Evolutionary conservation across 805 yeast genomes (phyloP), one percentile per base, ranked within the genome.

Genomic region (Cyberlindnera samutprakarnensis): DNA sequence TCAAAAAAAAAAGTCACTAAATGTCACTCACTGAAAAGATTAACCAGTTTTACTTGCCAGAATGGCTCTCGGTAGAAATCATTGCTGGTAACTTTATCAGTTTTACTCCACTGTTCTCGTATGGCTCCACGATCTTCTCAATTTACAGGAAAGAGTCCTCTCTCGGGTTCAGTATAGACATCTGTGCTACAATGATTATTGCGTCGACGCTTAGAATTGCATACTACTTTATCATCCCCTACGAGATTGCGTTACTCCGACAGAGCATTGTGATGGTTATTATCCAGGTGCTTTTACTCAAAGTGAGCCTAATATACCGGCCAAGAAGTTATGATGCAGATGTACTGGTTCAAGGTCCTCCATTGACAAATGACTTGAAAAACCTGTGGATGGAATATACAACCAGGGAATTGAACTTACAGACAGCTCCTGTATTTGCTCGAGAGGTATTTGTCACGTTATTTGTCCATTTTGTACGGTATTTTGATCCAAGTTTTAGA

Each of bases 161-260:
- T 1, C 64, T 72, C 15, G 96, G 96, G 15, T 86, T 87, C 50
- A 81, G 94, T 5, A 64, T 86, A n/a, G 96, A 88, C 56, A 83
- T 88, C 9, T 88, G 96, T 57, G 88, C 86, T 6, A 84, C 95
- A 6, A 86, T 88, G 95, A 53, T 87, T 39, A 65, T 85, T 41
- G 78, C 95, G 1, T 71, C 86, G 25, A 71, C 76, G 5, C 58
- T 86, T 28, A 65, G 94, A 42, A 77, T 87, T 18, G 73, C 75
- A 35, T 87, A 84, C 60, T 88, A 80, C 61, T 54, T 80, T 39
- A 77, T 84, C 30, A 71, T 78, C 28, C 95, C 95, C 0, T 87
- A 78, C 51, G 96, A 87, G 53, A 55, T 71, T n/a, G 72, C 94
- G 3, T 57, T 87, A 25, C 61, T 87, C 26, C 60, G 90, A 39